Conservation (phyloP, 257 asterid genomes). For the Echites panduratus region DNA sequence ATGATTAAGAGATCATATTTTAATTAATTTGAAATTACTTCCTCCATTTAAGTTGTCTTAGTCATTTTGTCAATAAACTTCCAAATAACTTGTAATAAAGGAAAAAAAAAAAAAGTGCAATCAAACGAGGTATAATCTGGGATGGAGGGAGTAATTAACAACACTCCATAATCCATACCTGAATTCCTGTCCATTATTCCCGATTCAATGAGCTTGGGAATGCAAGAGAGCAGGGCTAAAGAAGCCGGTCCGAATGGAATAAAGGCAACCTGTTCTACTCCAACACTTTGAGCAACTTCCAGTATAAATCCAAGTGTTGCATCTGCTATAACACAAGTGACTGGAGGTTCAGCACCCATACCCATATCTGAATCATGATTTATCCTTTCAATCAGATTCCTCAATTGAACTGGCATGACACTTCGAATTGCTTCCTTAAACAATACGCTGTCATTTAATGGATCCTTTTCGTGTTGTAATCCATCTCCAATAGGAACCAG, state of each 20-base stretch:
- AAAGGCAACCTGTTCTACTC: conserved; percentile 22
- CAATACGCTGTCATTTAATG: neutral
- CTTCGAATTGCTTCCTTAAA: neutral
- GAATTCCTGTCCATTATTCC: conserved; percentile 16
- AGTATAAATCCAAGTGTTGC: conserved; percentile 25
- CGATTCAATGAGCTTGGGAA: conserved; percentile 24
- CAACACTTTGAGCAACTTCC: conserved; percentile 20
- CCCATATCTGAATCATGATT: conserved; percentile 6
- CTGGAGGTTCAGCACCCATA: conserved; percentile 8
- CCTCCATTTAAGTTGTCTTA: too few relatives aligned
- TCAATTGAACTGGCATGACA: conserved; percentile 9
- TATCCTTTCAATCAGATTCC: conserved; percentile 19
- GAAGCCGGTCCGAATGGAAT: conserved; percentile 24
- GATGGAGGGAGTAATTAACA: too few relatives aligned
- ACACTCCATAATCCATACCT: conserved; percentile 10
- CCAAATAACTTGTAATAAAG: too few relatives aligned
- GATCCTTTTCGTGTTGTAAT: conserved; percentile 10
- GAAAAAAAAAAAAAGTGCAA: too few relatives aligned
- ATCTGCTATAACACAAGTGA: conserved; percentile 32
- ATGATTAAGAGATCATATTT: too few relatives aligned
- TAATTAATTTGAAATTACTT: too few relatives aligned
- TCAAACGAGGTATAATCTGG: too few relatives aligned
- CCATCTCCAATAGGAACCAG: conserved; percentile 31
- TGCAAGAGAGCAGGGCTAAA: conserved; percentile 18
- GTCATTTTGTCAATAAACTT: too few relatives aligned